phyloP scores from a whole-genome alignment of 164 flowering plant genomes.

The Chimonanthus salicifolius region DNA sequence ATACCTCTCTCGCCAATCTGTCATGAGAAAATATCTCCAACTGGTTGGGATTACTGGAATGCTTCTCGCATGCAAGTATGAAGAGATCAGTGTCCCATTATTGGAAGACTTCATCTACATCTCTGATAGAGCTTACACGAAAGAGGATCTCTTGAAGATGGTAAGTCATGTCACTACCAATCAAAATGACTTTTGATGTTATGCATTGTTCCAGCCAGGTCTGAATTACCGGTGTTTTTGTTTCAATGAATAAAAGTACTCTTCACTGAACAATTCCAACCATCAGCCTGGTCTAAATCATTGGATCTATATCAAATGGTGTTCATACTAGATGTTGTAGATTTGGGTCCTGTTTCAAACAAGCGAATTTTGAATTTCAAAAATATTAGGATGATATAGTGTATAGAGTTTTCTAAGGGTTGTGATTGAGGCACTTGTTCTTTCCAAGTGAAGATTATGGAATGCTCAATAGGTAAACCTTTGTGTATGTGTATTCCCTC shows the following conservation, averaged over 20 bases:
- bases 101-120: slow-evolving; percentile 70
- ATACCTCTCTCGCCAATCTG: slow-evolving; percentile 50
- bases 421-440: background rate
- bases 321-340: too few relatives aligned
- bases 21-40: slow-evolving; percentile 69
- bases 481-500: slow-evolving; percentile 8
- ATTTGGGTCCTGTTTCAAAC: too few relatives aligned
- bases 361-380: too few relatives aligned
- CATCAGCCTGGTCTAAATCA: too few relatives aligned
- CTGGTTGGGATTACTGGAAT: slow-evolving; percentile 82
- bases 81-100: slow-evolving; percentile 69
- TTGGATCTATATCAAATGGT: too few relatives aligned
- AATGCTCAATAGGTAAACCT: background rate
- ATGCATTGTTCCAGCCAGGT: background rate
- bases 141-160: slow-evolving; percentile 77
- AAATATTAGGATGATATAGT: too few relatives aligned
- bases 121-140: slow-evolving; percentile 68
- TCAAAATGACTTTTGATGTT: background rate
- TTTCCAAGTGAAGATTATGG: background rate
- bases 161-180: slow-evolving; percentile 20
- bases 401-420: too few relatives aligned
- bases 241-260: background rate
- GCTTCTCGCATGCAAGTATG: slow-evolving; percentile 89
- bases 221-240: background rate
- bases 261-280: background rate